Evolutionary conservation across 257 asterid species (phyloP).

Genomic region (Primulina tabacum): DNA sequence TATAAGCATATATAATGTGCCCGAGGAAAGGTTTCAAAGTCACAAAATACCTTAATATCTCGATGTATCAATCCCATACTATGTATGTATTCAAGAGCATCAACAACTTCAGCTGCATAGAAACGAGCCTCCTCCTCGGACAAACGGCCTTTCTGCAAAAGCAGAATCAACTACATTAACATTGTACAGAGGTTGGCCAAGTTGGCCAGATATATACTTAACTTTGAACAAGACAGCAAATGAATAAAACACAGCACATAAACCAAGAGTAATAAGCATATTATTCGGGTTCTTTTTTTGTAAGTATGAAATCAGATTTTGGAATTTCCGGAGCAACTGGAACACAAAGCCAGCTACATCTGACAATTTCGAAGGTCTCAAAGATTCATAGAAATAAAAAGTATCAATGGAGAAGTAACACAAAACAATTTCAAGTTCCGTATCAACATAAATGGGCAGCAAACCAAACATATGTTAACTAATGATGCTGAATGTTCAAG

Average conservation of each 20-base stretch:
- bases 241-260: neutral
- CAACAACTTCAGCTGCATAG: conserved; percentile 97
- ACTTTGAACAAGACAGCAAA: conserved; percentile 8
- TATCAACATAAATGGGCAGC: conserved; percentile 9
- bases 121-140: conserved; percentile 89
- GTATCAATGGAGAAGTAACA: neutral
- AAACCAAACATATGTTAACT: neutral
- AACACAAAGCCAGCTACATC: conserved; percentile 1
- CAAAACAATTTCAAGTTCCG: conserved; percentile 4
- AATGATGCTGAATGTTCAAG: neutral
- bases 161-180: conserved; percentile 24
- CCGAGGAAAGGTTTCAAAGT: conserved; percentile 15
- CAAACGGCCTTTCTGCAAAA: conserved; percentile 85
- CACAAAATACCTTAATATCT: conserved; percentile 78
- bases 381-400: neutral
- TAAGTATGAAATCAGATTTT: neutral
- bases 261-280: neutral
- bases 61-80: conserved; percentile 94
- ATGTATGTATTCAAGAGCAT: conserved; percentile 96
- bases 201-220: conserved; percentile 9
- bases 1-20: conserved; percentile 31
- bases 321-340: neutral
- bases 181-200: conserved; percentile 17
- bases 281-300: neutral
- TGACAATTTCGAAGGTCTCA: neutral